Evolutionary conservation across 345 rosid species (phyloP).

Genomic region (Barbarea vulgaris): DNA sequence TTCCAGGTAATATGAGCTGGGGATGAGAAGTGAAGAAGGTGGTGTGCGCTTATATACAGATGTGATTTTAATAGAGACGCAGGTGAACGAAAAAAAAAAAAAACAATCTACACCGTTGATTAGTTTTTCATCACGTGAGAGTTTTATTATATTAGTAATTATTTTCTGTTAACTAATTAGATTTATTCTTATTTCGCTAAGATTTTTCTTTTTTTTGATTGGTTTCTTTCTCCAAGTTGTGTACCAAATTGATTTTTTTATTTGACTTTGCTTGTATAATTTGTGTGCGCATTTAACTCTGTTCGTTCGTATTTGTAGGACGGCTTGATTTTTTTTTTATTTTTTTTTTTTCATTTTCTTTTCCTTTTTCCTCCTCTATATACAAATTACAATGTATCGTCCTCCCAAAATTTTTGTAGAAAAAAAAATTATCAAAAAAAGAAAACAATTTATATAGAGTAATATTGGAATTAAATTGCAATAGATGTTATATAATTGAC

Average conservation of each 20-base stretch:
- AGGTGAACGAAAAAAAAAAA: background rate
- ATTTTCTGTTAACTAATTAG: background rate
- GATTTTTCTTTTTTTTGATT: background rate
- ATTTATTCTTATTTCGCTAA: background rate
- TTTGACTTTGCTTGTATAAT: constrained; percentile 24
- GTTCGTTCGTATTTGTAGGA: background rate
- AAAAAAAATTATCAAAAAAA: background rate
- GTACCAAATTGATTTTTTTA: constrained; percentile 27
- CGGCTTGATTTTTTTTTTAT: background rate
- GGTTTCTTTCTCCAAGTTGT: background rate
- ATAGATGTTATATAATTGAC: too few species aligned
- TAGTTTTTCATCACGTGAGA: constrained; percentile 21
- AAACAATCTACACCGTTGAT: constrained; percentile 30
- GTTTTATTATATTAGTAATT: background rate
- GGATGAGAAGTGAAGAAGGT: constrained; percentile 17
- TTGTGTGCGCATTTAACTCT: background rate
- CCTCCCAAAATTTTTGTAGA: background rate
- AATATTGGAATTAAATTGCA: background rate
- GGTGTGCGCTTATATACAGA: background rate
- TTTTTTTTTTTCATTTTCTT: background rate
- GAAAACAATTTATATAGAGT: background rate
- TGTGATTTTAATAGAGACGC: background rate
- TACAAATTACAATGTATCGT: background rate
- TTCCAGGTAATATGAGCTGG: background rate
- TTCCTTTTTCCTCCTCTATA: background rate